Base-by-base conservation (phyloP, 129 eudicot species). In the Flaveria robusta region DNA sequence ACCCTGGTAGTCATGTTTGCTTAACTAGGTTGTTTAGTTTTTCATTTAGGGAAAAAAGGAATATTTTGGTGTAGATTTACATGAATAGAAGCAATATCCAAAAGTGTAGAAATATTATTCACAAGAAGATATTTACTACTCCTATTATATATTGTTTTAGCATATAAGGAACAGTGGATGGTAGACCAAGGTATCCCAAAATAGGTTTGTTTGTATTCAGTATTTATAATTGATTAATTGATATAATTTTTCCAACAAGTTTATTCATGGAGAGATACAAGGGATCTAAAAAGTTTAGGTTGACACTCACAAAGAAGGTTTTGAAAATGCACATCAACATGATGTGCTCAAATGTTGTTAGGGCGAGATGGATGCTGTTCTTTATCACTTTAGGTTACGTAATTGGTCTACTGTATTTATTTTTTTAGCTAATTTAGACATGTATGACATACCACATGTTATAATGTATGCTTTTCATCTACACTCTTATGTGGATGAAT, bases 171-270 rank as follows among this genome's bases (percentile, higher is more conserved):
- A n/a, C 49, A 34, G 14, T 50, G 23, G 15, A 31, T 37, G 22
- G 16, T 42, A 22, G 69, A 62, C 56, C 43, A 58, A 20, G 26
- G 56, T 59, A 42, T 74, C 12, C 24, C 43, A 9, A 39, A 39
- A 3, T 74, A 26, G 10, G 29, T 71, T 34, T 20, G 11, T 1
- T 29, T 27, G 22, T 23, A 34, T 72, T 9, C 27, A 22, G 8
- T 0, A 59, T 74, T 41, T 20, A 14, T n/a, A 0, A 60, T 74
- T 59, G 58, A 74, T 74, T n/a, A n/a, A n/a, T n/a, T n/a, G n/a
- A n/a, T n/a, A 54, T 20, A 43, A 26, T 8, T 59, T 60, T 1
- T n/a, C 1, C 1, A 8, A 2, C 18, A 29, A 59, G 56, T 18
- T 7, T 54, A 19, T 55, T 9, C 54, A 6, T 31, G 46, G 49